Evolutionary conservation across 805 yeast species (phyloP), one percentile per base, ranked within the genome.

Genomic region (Yamadazyma ubonensis): DNA sequence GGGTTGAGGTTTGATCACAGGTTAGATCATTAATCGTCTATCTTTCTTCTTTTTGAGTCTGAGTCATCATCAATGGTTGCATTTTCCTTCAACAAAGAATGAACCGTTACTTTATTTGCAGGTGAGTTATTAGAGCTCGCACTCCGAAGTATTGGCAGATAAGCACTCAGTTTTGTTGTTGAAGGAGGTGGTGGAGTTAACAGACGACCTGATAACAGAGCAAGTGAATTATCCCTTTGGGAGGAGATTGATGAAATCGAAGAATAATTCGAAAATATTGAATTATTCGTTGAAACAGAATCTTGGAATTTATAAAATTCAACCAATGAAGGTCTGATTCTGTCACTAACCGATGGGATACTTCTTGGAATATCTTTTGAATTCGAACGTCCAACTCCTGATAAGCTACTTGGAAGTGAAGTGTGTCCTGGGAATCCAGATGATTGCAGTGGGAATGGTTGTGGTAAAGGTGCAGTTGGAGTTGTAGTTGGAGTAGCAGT

Each of bases 261-360:
- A 11, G 66, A 64, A 35, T 65, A 57, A 41, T 57, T 62, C 12
- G 71, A 63, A 42, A 67, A 66, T 5, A 67, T 44, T 9, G 71
- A 65, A 17, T 52, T 50, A 32, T 41, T 46, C 12, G 53, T 43
- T 18, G 65, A 42, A 8, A 26, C 26, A n/a, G 46, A 31, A 22
- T 47, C 51, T 4, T 47, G 44, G 23, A 32, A 37, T 29, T 40
- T 42, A 32, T 47, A 45, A 25, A 65, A 45, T 44, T 65, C 71
- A 17, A 63, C 50, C 27, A 65, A 49, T 5, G 67, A 63, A 4
- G 71, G 70, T 31, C 71, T 52, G 33, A 65, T 46, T 19, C 53
- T 50, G 29, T 67, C 70, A 22, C 48, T 9, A 8, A 35, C 23
- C 5, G 30, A 23, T 19, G 52, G 53, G 3, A 48, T 29, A 27